Evolutionary conservation across 129 eudicot species (phyloP).

Genomic region (Artemisia tridentata): DNA sequence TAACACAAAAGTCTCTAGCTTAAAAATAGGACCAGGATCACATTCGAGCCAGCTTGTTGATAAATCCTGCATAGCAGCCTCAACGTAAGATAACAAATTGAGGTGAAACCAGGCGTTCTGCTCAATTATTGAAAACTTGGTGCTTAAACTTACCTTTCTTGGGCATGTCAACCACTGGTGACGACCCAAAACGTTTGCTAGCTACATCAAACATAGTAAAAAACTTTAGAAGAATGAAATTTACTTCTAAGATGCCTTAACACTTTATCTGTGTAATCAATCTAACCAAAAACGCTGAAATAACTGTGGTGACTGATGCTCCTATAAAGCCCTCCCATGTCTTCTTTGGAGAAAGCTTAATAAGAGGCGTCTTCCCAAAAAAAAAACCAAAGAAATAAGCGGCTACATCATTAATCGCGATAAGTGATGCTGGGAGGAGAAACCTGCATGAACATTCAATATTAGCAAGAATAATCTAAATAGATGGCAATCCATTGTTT

Average conservation of each 20-base stretch:
- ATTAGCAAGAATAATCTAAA: neutral
- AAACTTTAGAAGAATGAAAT: neutral
- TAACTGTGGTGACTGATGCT: slow-evolving; percentile 68
- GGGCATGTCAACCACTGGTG: slow-evolving; percentile 91
- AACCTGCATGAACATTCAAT: slow-evolving; percentile 44
- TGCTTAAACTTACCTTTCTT: slow-evolving; percentile 50
- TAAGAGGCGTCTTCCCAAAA: slow-evolving; percentile 83
- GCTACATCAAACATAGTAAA: slow-evolving; percentile 38
- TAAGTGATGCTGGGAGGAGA: slow-evolving; percentile 77
- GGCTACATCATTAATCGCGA: slow-evolving; percentile 70
- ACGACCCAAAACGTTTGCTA: slow-evolving; percentile 65
- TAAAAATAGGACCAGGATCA: slow-evolving; percentile 89
- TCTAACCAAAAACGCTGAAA: slow-evolving; percentile 76
- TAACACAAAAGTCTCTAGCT: slow-evolving; percentile 52
- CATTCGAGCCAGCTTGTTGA: slow-evolving; percentile 83
- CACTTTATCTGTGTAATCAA: slow-evolving; percentile 3
- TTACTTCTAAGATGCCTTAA: no score
- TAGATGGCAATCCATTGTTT: neutral
- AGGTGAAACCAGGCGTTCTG: neutral
- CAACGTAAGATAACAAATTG: slow-evolving; percentile 10
- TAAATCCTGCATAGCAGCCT: slow-evolving; percentile 57
- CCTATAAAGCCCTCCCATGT: slow-evolving; percentile 96
- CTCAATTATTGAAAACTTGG: neutral
- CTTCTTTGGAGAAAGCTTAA: slow-evolving; percentile 83
- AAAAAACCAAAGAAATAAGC: slow-evolving; percentile 82